These are phyloP conservation scores for Dillenia turbinata DNA, from an alignment of 164 flowering plant genomes.

Conservation along the genomic window DNA sequence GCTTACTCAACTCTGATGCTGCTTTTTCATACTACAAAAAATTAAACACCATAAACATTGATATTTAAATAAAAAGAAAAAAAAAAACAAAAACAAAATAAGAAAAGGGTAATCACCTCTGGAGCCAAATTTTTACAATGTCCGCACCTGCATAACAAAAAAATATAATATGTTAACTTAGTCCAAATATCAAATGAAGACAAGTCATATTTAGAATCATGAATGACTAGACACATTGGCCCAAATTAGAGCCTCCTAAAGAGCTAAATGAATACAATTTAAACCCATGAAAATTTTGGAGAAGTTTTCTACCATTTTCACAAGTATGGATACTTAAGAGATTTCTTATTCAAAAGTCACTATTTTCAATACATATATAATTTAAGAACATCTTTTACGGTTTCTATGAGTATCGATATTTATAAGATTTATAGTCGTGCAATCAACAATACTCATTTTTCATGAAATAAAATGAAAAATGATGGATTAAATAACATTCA, in stretches of 20 bases:
- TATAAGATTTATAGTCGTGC: not conserved
- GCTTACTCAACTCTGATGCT: constrained; percentile 58
- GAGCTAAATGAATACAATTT: too few relatives aligned
- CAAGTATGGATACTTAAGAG: not conserved
- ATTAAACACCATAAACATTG: not conserved
- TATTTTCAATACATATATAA: too few relatives aligned
- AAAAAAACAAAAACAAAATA: not conserved
- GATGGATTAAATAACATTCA: not conserved
- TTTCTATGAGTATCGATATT: too few relatives aligned
- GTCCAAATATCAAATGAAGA: not conserved
- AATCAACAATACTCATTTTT: not conserved
- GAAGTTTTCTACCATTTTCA: not conserved
- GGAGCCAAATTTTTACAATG: constrained; percentile 95
- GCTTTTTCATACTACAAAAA: constrained; percentile 81
- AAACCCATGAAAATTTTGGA: not conserved
- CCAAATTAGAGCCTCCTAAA: too few relatives aligned
- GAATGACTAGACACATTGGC: too few relatives aligned
- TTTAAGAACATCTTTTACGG: too few relatives aligned
- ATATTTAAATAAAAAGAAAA: not conserved
- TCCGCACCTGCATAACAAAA: constrained; percentile 65
- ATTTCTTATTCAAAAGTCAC: too few relatives aligned
- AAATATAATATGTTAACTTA: not conserved
- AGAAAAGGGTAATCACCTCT: constrained; percentile 46
- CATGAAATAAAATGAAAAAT: not conserved
- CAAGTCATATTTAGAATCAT: too few relatives aligned